Base-by-base conservation (phyloP, 2,329 filamentous ascomycete genomes). In the Colletotrichum plurivorum region DNA sequence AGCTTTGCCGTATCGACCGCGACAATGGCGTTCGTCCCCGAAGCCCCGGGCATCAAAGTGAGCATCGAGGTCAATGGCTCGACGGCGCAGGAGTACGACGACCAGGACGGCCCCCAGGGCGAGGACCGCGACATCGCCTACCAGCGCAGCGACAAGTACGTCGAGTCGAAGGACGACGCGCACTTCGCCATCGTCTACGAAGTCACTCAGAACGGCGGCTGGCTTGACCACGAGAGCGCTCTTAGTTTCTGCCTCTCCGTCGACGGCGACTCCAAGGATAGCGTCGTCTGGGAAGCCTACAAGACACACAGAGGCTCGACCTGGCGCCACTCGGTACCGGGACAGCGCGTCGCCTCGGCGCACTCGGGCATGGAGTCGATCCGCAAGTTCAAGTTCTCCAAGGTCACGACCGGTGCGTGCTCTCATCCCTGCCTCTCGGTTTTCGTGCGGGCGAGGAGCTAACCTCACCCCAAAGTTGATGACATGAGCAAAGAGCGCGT, bases 11-110 rank as follows among this genome's bases (percentile, higher is more conserved):
- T 49, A 2, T 20, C 20, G 18, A 18, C 46, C 46, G 8, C 4
- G n/a, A 63, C 36, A 18, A 77, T 77, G 76, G 75, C 74, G 2
- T 58, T 77, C 20, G 64, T 76, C 22, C 18, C 69, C 13, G 70
- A 67, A 6, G n/a, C 77, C 1, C 71, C 68, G 0, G 75, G 73
- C 3, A 10, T 77, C 3, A 72, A 74, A 16, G 69, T 76, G 18
- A 73, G 71, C 1, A 51, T 77, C 31, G 69, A 56, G n/a, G 71
- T 74, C 15, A 62, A 74, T 22, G 71, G 70, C 8, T n/a, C 64
- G 9, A 57, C 58, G 1, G 70, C 73, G 2, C 45, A 54, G 20
- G 76, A 77, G 39, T 74, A 74, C 16, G 56, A 65, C 15, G 69
- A 73, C 22, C 52, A 61, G 20, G 73, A 73, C 10, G 63, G 57